Base-by-base conservation (phyloP, 2,329 filamentous ascomycete genomes). In the Grosmannia huntii region DNA sequence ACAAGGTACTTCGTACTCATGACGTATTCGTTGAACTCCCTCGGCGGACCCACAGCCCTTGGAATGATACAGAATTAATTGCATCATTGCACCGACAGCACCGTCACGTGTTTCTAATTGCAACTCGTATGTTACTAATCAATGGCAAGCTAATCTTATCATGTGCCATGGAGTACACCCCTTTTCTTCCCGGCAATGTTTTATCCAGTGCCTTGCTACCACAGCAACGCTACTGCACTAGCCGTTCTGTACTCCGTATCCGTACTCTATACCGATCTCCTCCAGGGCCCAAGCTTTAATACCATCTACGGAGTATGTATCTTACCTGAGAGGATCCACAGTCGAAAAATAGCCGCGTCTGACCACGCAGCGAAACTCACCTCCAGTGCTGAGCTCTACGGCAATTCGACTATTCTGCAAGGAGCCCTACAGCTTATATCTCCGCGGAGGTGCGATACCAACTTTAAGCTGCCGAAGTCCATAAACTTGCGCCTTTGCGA, bases 201-300 rank as follows among this genome's bases (percentile, higher is more conserved):
- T 10, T 25, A 11, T 25, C 9, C 25, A 5, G 19, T 7, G 14
- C 57, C 56, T 57, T 60, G 61, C 61, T 62, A 60, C 60, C 48
- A 55, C 59, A 59, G 61, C 61, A 62, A 62, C 61, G 53, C 31
- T 31, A n/a, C 23, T 19, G 41, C 41, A 44, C 9, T 44, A 6
- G 41, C 16, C 41, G 19, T 44, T 44, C 41, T 21, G 41, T n/a
- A 44, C 16, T 4, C 36, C n/a, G n/a, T n/a, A n/a, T n/a, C n/a
- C n/a, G n/a, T n/a, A n/a, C n/a, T n/a, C n/a, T n/a, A n/a, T n/a
- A n/a, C n/a, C n/a, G n/a, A n/a, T n/a, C n/a, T n/a, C n/a, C n/a
- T n/a, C n/a, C 38, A n/a, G 38, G 38, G 38, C 38, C 7, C 19
- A 6, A 19, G 14, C 38, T n/a, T 41, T 41, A 28, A 28, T 28